These are phyloP conservation scores for Colletotrichum sp. DNA, from an alignment of 2,329 filamentous ascomycete species.

Conservation along the genomic window DNA sequence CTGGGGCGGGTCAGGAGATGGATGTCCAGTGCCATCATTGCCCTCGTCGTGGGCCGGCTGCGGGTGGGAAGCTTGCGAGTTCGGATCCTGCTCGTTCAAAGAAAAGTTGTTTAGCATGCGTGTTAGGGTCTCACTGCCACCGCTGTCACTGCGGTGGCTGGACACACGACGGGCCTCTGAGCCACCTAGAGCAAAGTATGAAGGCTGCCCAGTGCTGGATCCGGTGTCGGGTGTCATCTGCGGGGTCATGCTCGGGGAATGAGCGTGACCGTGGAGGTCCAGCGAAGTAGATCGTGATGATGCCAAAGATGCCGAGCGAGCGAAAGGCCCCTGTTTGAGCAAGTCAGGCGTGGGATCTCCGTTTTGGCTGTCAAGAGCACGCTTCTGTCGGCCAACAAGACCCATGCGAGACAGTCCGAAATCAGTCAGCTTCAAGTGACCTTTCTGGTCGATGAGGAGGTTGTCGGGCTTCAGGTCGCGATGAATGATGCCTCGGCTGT, in stretches of 20 bases:
- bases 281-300: constrained; percentile 95
- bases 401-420: constrained; percentile 98
- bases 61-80: constrained; percentile 48
- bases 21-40: constrained; percentile 71
- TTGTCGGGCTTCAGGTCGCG: constrained; percentile 98
- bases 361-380: constrained; percentile 78
- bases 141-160: constrained; percentile 88
- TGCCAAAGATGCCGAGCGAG: constrained; percentile 80
- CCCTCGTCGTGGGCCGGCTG: constrained; percentile 76
- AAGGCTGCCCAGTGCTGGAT: constrained; percentile 77
- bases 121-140: constrained; percentile 83
- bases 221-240: constrained; percentile 78
- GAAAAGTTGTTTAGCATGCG: constrained; percentile 84
- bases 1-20: constrained; percentile 77
- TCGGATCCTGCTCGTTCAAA: constrained; percentile 64
- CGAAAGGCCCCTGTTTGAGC: constrained; percentile 90
- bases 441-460: constrained; percentile 93
- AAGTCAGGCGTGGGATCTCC: constrained; percentile 90
- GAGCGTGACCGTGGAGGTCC: constrained; percentile 74
- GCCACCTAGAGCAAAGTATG: constrained; percentile 84
- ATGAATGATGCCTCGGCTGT: constrained; percentile 93
- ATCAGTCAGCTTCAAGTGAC: constrained; percentile 95
- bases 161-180: constrained; percentile 67
- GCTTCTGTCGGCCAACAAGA: constrained; percentile 93
- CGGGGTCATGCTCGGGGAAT: constrained; percentile 85